phyloP scores from a whole-genome alignment of 768 basidiomycete genomes.

The Chalciporus piperatus region DNA sequence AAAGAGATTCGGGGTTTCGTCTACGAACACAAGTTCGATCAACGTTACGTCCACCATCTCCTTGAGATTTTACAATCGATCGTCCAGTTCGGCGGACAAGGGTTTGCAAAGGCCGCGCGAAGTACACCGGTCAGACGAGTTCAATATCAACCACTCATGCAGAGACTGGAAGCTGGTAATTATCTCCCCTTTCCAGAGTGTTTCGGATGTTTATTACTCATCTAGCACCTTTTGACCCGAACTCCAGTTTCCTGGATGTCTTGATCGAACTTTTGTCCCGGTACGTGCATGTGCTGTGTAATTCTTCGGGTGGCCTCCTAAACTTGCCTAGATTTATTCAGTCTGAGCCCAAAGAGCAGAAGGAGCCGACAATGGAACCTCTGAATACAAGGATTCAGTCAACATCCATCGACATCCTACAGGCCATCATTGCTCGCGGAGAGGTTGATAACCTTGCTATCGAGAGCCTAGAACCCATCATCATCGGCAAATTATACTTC shows the following conservation, averaged over 20 bases:
- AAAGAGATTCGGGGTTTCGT: constrained; percentile 63
- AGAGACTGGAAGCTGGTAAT: constrained; percentile 61
- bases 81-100: constrained; percentile 86
- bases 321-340: constrained; percentile 58
- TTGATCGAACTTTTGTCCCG: constrained; percentile 70
- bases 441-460: constrained; percentile 64
- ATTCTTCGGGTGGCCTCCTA: not conserved
- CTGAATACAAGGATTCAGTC: constrained; percentile 69
- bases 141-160: constrained; percentile 56
- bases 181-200: not conserved
- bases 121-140: constrained; percentile 63
- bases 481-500: constrained; percentile 74
- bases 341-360: constrained; percentile 63
- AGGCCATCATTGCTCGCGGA: constrained; percentile 76
- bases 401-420: constrained; percentile 75
- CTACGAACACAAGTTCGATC: constrained; percentile 78
- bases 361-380: constrained; percentile 51
- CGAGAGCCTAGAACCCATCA: constrained; percentile 62
- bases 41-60: constrained; percentile 66
- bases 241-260: constrained; percentile 73
- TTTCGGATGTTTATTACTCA: constrained; percentile 6
- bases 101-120: constrained; percentile 74
- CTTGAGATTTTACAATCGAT: constrained; percentile 76
- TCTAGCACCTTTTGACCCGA: constrained; percentile 41
- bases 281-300: constrained; percentile 52